Evolutionary conservation across 768 basidiomycete genomes (phyloP).

Genomic region (Candolleomyces eurysporus): DNA sequence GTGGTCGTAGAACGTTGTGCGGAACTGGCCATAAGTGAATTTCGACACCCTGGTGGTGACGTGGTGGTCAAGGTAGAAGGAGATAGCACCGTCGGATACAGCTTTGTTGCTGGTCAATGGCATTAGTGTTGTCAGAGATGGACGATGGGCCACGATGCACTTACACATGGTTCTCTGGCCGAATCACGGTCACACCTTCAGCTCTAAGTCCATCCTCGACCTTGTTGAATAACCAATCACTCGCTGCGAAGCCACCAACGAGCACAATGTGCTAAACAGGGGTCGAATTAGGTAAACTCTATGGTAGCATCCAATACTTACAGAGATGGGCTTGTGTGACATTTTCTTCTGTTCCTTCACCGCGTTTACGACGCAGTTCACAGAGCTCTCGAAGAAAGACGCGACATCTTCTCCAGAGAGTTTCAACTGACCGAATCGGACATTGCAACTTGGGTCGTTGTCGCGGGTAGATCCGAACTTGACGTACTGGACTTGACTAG

Average conservation of each 20-base stretch:
- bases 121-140: not conserved
- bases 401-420: conserved; percentile 26
- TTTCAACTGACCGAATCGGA: conserved; percentile 49
- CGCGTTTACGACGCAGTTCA: conserved; percentile 21
- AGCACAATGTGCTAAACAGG: conserved; percentile 34
- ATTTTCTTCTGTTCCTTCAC: conserved; percentile 17
- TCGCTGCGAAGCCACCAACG: conserved; percentile 52
- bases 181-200: conserved; percentile 32
- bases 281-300: conserved; percentile 9
- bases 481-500: conserved; percentile 42
- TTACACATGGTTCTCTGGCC: conserved; percentile 48
- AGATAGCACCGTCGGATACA: conserved; percentile 50
- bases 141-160: conserved; percentile 8
- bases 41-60: conserved; percentile 48
- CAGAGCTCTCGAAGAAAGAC: conserved; percentile 19
- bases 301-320: conserved; percentile 9
- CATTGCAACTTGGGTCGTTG: conserved; percentile 37
- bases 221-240: conserved; percentile 41
- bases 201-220: conserved; percentile 33
- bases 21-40: conserved; percentile 47
- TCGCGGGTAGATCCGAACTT: conserved; percentile 45
- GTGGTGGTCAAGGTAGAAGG: conserved; percentile 44
- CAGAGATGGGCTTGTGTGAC: conserved; percentile 25
- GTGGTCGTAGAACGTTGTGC: conserved; percentile 33
- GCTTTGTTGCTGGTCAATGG: conserved; percentile 36